Conservation (phyloP, 2,329 filamentous ascomycete genomes). For the Neocatenulostroma microsporum region DNA sequence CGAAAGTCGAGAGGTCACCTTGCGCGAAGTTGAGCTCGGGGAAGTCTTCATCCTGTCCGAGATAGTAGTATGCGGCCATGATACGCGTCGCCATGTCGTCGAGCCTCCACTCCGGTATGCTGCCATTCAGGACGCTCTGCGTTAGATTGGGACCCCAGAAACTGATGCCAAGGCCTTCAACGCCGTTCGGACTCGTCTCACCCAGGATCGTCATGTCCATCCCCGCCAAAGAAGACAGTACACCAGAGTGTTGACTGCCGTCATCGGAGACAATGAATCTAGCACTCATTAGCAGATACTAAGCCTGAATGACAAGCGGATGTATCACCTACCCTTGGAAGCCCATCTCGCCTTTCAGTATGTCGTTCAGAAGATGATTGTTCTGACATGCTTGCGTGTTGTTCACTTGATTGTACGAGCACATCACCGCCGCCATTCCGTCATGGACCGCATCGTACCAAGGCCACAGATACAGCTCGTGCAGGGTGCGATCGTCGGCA, state of each 20-base stretch:
- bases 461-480: constrained; percentile 44
- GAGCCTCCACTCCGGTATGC: constrained; percentile 47
- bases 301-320: too few species aligned
- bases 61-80: constrained; percentile 50
- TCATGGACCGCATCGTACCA: constrained; percentile 23
- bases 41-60: constrained; percentile 44
- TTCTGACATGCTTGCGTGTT: constrained; percentile 55
- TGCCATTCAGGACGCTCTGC: constrained; percentile 53
- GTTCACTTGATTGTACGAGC: constrained; percentile 52
- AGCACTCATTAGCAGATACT: not conserved
- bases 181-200: constrained; percentile 1
- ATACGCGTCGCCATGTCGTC: constrained; percentile 52
- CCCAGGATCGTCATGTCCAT: constrained; percentile 47
- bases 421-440: constrained; percentile 30
- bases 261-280: constrained; percentile 5
- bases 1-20: constrained; percentile 17
- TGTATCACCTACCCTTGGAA: constrained; percentile 59
- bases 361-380: constrained; percentile 56
- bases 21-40: constrained; percentile 26
- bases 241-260: constrained; percentile 39
- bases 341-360: constrained; percentile 64
- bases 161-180: constrained; percentile 40
- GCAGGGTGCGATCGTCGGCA: constrained; percentile 52
- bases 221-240: constrained; percentile 53
- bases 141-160: constrained; percentile 41